Conservation (phyloP, 176 grass and related monocot genomes). For the Juncus inflexus region DNA sequence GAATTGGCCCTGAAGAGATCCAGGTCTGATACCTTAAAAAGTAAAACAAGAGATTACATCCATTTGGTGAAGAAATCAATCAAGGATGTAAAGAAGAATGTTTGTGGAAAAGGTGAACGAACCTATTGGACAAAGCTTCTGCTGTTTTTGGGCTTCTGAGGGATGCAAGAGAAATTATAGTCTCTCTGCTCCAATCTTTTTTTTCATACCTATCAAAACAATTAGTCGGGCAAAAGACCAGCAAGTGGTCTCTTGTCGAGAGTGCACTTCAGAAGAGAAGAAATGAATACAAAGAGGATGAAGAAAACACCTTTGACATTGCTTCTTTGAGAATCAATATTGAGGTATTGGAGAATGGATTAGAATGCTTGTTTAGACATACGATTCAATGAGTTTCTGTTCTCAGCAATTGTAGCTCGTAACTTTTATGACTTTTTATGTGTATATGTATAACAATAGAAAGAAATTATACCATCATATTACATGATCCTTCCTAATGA, state of each 20-base stretch:
- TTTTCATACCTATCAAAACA: slow-evolving; percentile 12
- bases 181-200: slow-evolving; percentile 14
- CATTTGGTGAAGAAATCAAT: slow-evolving; percentile 36
- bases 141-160: not conserved
- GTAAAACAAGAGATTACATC: not conserved
- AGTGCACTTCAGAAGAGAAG: slow-evolving; percentile 14
- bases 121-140: slow-evolving; percentile 9
- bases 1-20: slow-evolving; percentile 12
- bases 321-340: slow-evolving; percentile 1
- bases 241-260: slow-evolving; percentile 29
- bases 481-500: too few species aligned
- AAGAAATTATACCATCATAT: slow-evolving; percentile 7
- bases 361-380: slow-evolving; percentile 23
- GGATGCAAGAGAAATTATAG: slow-evolving; percentile 11
- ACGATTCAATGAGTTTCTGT: not conserved
- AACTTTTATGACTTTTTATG: not conserved
- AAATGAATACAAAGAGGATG: not conserved
- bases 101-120: slow-evolving; percentile 19
- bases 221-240: not conserved
- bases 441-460: slow-evolving; percentile 24
- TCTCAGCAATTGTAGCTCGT: slow-evolving; percentile 21
- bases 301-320: not conserved
- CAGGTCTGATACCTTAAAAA: not conserved
- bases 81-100: slow-evolving; percentile 49
- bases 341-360: slow-evolving; percentile 20